Evolutionary conservation across 2,329 filamentous ascomycete genomes (phyloP).

Genomic region (Colletotrichum costaricense): DNA sequence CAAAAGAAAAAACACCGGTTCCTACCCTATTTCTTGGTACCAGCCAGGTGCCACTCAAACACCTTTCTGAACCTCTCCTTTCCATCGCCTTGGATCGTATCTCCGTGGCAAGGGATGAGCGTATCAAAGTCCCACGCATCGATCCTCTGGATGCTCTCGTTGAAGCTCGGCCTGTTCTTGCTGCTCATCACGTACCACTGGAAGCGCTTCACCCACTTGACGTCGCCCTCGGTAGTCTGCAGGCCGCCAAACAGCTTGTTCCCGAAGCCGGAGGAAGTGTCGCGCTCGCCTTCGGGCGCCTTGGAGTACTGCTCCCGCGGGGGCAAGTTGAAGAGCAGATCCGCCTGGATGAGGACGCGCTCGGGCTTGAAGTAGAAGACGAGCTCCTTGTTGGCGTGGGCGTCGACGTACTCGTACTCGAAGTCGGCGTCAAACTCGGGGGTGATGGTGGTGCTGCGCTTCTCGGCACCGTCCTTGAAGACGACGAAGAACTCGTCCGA

Average conservation of each 20-base stretch:
- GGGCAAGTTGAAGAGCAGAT: conserved; percentile 92
- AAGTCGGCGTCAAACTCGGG: conserved; percentile 90
- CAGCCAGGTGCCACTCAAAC: conserved; percentile 84
- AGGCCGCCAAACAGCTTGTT: conserved; percentile 56
- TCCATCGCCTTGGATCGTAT: conserved; percentile 79
- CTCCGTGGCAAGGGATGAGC: conserved; percentile 93
- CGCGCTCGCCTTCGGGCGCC: conserved; percentile 59
- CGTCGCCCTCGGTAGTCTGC: conserved; percentile 69
- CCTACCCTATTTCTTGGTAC: conserved; percentile 34
- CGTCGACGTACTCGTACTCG: conserved; percentile 84
- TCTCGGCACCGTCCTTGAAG: conserved; percentile 68
- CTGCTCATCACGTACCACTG: conserved; percentile 78
- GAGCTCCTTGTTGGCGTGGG: conserved; percentile 86
- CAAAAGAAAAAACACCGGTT: too few relatives aligned
- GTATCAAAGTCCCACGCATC: conserved; percentile 85
- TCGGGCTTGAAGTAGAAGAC: conserved; percentile 88
- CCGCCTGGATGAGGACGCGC: conserved; percentile 84
- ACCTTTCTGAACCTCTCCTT: conserved; percentile 83
- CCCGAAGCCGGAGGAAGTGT: conserved; percentile 37
- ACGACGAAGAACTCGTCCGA: conserved; percentile 71
- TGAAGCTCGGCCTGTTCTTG: conserved; percentile 75
- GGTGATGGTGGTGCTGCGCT: conserved; percentile 66
- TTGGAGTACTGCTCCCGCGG: conserved; percentile 85
- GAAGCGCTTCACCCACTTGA: conserved; percentile 83
- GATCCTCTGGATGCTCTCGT: conserved; percentile 76